phyloP scores from a whole-genome alignment of 306 rosid genomes.

The Pterocarpus santalinus region DNA sequence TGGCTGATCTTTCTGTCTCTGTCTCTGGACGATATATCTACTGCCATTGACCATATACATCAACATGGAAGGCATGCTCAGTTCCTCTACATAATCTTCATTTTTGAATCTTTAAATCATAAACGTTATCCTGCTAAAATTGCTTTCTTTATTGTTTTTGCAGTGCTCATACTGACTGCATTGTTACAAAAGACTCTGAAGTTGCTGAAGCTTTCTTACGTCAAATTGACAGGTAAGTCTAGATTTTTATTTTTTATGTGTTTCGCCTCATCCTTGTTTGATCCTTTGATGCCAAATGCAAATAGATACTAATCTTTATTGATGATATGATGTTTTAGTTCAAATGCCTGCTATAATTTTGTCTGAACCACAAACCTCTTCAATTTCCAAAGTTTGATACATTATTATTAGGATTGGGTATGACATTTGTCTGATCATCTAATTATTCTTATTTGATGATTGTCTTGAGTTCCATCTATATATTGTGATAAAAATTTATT shows the following conservation, averaged over 20 bases:
- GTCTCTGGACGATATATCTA: constrained; percentile 64
- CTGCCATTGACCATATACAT: constrained; percentile 81
- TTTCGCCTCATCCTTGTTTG: neutral
- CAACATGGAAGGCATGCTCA: neutral
- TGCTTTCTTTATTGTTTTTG: constrained; percentile 34
- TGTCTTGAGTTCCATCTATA: neutral
- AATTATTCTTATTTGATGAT: neutral
- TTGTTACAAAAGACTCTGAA: constrained; percentile 72
- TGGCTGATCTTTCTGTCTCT: too few relatives aligned
- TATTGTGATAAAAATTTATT: neutral
- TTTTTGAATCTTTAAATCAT: constrained; percentile 1
- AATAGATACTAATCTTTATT: neutral
- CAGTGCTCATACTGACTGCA: constrained; percentile 87
- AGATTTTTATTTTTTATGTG: neutral
- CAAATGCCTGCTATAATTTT: constrained; percentile 2
- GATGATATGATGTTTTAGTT: constrained; percentile 17
- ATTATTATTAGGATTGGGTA: neutral
- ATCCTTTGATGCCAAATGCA: constrained; percentile 22
- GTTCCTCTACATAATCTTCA: constrained; percentile 16
- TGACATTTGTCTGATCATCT: neutral
- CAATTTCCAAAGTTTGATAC: neutral
- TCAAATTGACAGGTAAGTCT: constrained; percentile 78
- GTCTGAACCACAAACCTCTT: constrained; percentile 7
- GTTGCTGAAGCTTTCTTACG: constrained; percentile 72
- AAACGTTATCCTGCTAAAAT: neutral